These are phyloP conservation scores for Candida verbasci DNA, from an alignment of 805 yeast genomes.

Conservation along the genomic window DNA sequence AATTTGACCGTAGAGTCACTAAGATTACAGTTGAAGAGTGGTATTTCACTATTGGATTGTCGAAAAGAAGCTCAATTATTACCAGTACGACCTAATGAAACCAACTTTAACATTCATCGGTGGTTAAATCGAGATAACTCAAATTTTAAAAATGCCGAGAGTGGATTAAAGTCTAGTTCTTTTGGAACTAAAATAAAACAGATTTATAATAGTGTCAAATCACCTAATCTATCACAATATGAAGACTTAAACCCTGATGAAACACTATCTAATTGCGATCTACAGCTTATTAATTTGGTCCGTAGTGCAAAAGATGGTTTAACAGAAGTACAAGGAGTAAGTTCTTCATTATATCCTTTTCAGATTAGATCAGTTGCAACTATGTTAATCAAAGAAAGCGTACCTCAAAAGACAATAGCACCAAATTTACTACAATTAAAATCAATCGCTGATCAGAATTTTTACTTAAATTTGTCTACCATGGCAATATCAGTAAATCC, in stretches of 20 bases:
- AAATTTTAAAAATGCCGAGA: background rate
- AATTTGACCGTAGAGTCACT: background rate
- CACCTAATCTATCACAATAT: slow-evolving; percentile 18
- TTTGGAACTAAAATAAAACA: slow-evolving; percentile 18
- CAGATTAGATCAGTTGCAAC: slow-evolving; percentile 57
- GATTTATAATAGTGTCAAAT: slow-evolving; percentile 31
- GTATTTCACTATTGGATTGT: background rate
- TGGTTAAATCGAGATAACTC: slow-evolving; percentile 17
- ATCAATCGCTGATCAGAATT: slow-evolving; percentile 6
- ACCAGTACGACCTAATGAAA: too few relatives aligned
- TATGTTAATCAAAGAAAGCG: slow-evolving; percentile 53
- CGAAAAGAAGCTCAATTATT: background rate
- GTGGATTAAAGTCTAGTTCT: background rate
- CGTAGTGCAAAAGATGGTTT: slow-evolving; percentile 13
- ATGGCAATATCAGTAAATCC: slow-evolving; percentile 32
- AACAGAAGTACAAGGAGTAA: slow-evolving; percentile 36
- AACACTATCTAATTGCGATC: too few relatives aligned
- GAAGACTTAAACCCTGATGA: too few relatives aligned
- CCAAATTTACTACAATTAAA: slow-evolving; percentile 30
- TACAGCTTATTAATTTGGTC: too few relatives aligned
- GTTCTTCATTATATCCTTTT: slow-evolving; percentile 49
- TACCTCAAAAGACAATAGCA: slow-evolving; percentile 22
- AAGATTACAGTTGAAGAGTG: background rate
- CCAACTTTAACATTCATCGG: slow-evolving; percentile 29
- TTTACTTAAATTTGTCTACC: slow-evolving; percentile 34